A percentile compares a stretch with the other conserved stretches of the same genome.
phyloP scores from a whole-genome alignment of 306 rosid genomes.

The Quercus suber region DNA sequence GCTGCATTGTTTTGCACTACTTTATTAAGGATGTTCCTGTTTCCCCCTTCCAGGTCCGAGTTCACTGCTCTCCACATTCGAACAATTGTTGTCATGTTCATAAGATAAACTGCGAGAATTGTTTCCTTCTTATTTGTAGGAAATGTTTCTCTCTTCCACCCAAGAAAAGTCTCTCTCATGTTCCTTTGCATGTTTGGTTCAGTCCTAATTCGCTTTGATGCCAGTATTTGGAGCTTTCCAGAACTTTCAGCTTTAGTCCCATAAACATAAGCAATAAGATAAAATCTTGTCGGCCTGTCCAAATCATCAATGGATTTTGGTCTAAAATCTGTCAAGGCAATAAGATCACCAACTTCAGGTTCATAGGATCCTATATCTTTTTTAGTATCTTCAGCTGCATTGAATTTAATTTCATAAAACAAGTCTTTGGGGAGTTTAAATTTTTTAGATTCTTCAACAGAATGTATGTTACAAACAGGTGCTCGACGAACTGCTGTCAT shows the following conservation, averaged over 20 bases:
- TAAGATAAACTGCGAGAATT: conserved; percentile 20
- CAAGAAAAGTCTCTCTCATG: background rate
- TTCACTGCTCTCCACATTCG: conserved; percentile 26
- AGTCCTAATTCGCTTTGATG: conserved; percentile 7
- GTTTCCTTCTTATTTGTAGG: background rate
- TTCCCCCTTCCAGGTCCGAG: background rate
- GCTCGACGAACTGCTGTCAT: background rate
- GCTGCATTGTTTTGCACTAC: conserved; percentile 10
- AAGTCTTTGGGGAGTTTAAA: conserved; percentile 8
- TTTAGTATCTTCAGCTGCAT: background rate
- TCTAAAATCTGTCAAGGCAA: conserved; percentile 23
- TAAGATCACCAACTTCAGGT: conserved; percentile 27
- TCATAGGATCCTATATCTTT: background rate
- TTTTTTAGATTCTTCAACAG: background rate
- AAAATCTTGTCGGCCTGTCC: background rate
- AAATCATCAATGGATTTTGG: conserved; percentile 29
- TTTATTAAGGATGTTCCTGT: conserved; percentile 9
- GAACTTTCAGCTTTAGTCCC: background rate
- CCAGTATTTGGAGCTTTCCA: background rate
- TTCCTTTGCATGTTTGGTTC: background rate
- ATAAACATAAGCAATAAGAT: conserved; percentile 22
- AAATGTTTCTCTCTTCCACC: background rate
- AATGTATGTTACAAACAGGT: background rate
- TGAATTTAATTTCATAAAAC: conserved; percentile 2
- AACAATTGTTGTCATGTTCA: conserved; percentile 27